Conservation (phyloP, 1,284 basidiomycete species). For the Mycosarcoma mackinlayi region DNA sequence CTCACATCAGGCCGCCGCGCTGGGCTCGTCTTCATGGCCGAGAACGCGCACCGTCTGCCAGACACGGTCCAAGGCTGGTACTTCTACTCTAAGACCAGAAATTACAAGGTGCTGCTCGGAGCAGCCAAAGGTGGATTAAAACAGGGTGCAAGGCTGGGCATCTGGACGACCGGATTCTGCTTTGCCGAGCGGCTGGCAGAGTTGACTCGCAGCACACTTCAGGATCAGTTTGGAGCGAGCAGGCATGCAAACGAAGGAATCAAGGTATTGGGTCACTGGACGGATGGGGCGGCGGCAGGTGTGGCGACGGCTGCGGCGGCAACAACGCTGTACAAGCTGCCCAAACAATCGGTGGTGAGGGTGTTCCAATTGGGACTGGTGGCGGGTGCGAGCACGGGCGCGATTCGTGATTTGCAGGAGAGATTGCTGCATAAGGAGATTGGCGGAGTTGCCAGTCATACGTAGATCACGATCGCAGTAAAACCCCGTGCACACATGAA, state of each 20-base stretch:
- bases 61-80: slow-evolving; percentile 68
- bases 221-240: slow-evolving; percentile 4
- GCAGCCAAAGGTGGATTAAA: slow-evolving; percentile 53
- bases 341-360: slow-evolving; percentile 21
- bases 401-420: slow-evolving; percentile 39
- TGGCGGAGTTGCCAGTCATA: slow-evolving; percentile 44
- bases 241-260: slow-evolving; percentile 1
- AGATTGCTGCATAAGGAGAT: slow-evolving; percentile 32
- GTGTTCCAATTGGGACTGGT: slow-evolving; percentile 41
- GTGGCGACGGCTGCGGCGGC: slow-evolving; percentile 40
- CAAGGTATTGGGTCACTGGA: slow-evolving; percentile 55
- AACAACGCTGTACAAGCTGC: slow-evolving; percentile 39
- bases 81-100: slow-evolving; percentile 68
- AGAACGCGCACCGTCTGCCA: slow-evolving; percentile 65
- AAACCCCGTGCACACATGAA: neutral
- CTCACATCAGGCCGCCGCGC: slow-evolving; percentile 49
- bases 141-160: slow-evolving; percentile 48
- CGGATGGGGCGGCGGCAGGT: slow-evolving; percentile 56
- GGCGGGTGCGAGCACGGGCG: slow-evolving; percentile 44
- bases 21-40: slow-evolving; percentile 63
- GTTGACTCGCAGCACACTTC: slow-evolving; percentile 11
- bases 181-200: slow-evolving; percentile 46
- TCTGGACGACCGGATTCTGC: slow-evolving; percentile 59
- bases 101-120: slow-evolving; percentile 63
- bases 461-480: slow-evolving; percentile 10